A percentile compares a stretch with the other conserved stretches of the same genome.
Conservation (phyloP, 2,329 filamentous ascomycete species). For the Paecilomyces niveus region DNA sequence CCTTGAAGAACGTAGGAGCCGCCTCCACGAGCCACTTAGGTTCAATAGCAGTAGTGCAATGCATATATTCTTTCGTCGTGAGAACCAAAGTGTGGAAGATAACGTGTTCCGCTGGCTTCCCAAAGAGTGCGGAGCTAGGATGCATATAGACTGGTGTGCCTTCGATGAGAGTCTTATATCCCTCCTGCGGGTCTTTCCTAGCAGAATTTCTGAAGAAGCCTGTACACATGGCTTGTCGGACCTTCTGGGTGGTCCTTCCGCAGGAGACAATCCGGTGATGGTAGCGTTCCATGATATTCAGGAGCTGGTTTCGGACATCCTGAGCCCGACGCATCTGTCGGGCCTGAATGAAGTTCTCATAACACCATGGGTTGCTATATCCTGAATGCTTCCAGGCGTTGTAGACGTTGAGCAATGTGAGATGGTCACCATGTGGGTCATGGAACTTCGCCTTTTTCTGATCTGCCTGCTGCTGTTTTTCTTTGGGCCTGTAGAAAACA, state of each 20-base stretch:
- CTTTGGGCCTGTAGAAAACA: slow-evolving; percentile 92
- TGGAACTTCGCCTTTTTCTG: slow-evolving; percentile 98
- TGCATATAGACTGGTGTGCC: slow-evolving; percentile 93
- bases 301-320: slow-evolving; percentile 85
- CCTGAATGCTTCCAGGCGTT: slow-evolving; percentile 89
- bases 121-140: slow-evolving; percentile 83
- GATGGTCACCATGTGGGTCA: slow-evolving; percentile 86
- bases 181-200: slow-evolving; percentile 90
- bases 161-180: slow-evolving; percentile 96
- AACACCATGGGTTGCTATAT: slow-evolving; percentile 85
- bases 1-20: slow-evolving; percentile 98
- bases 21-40: slow-evolving; percentile 91
- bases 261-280: slow-evolving; percentile 76
- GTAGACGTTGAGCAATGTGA: slow-evolving; percentile 93
- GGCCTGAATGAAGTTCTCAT: slow-evolving; percentile 95
- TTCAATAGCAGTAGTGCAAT: slow-evolving; percentile 85
- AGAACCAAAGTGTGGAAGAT: slow-evolving; percentile 65
- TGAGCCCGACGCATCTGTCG: slow-evolving; percentile 80
- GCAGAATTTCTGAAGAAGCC: slow-evolving; percentile 96
- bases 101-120: slow-evolving; percentile 93
- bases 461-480: slow-evolving; percentile 93
- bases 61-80: slow-evolving; percentile 90
- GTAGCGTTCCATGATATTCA: slow-evolving; percentile 91
- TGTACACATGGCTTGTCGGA: slow-evolving; percentile 79
- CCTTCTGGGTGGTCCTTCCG: slow-evolving; percentile 76